Evolutionary conservation across 768 basidiomycete species (phyloP), one percentile per base, ranked within the genome.

Genomic region (Psilocybe cyanescens): DNA sequence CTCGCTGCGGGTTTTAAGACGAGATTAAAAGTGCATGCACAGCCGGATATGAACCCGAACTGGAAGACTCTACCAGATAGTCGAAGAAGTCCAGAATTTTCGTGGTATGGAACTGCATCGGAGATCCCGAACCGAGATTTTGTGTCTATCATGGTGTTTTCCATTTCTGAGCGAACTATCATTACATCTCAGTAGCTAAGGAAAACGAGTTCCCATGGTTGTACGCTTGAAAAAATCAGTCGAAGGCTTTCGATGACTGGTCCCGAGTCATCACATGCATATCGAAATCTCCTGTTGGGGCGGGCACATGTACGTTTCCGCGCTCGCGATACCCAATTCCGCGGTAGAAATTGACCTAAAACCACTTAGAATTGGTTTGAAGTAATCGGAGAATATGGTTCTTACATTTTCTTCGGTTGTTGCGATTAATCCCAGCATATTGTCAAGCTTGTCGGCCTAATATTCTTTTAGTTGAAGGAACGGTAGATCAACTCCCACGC

Each of bases 261-360:
- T 55, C 53, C 17, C 53, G 53, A 55, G 31, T 17, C 35, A 55
- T 35, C 4, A 55, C 35, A 37, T 55, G 33, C 30, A 55, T 55
- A 14, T 55, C 53, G 37, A 55, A 55, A 14, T 37, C 53, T 16
- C 53, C 53, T 55, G 53, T 55, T 11, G 53, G 53, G 5, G 53
- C 53, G 3, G 53, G 53, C 14, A 55, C 53, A 55, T 28, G 53
- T 14, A 24, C 24, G 30, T 17, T 14, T 35, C 53, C 53, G 28
- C 53, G 53, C 37, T 35, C 53, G 2, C 30, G 17, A 55, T 55
- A 55, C 16, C 53, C 53, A 55, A 55, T 39, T 6, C 53, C 33
- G 19, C 53, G 53, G 16, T 55, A 55, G 35, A 55, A 55, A 8
- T 37, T 17, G 11, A 37, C 33, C 53, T 55, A 44, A 16, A 12